Evolutionary conservation across 1,284 basidiomycete species (phyloP).

Genomic region (Gymnopus androsaceus): DNA sequence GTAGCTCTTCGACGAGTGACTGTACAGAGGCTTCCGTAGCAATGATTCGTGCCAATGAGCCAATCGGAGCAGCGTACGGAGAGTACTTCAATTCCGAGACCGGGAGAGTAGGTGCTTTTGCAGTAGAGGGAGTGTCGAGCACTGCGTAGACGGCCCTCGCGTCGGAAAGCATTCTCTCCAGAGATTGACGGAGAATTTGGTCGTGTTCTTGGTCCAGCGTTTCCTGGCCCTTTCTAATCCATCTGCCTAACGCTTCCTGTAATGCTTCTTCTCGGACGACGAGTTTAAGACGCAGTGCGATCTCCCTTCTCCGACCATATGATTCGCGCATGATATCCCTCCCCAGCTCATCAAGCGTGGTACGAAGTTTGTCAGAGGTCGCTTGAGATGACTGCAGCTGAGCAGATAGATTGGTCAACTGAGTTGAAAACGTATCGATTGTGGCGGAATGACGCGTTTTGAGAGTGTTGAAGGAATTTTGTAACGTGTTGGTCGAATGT

Average conservation of each 20-base stretch:
- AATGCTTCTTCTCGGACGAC: slow-evolving; percentile 69
- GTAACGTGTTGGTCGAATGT: slow-evolving; percentile 71
- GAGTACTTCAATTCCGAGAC: background rate
- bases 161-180: slow-evolving; percentile 45
- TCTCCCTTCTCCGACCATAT: slow-evolving; percentile 75
- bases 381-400: slow-evolving; percentile 40
- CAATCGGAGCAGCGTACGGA: slow-evolving; percentile 8
- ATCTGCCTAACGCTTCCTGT: slow-evolving; percentile 55
- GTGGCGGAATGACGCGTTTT: slow-evolving; percentile 67
- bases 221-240: slow-evolving; percentile 56
- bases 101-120: slow-evolving; percentile 1
- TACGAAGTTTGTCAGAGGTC: slow-evolving; percentile 50
- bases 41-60: slow-evolving; percentile 54
- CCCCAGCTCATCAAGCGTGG: slow-evolving; percentile 71
- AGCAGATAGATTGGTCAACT: slow-evolving; percentile 46
- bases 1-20: slow-evolving; percentile 62
- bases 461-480: slow-evolving; percentile 62
- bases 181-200: slow-evolving; percentile 27
- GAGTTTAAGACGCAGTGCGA: slow-evolving; percentile 67
- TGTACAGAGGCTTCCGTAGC: slow-evolving; percentile 63
- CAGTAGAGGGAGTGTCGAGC: slow-evolving; percentile 25
- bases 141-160: slow-evolving; percentile 50
- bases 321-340: slow-evolving; percentile 74
- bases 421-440: slow-evolving; percentile 53
- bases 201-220: slow-evolving; percentile 29